Base-by-base conservation (phyloP, 2,329 filamentous ascomycete species). In the Aureobasidium sp. region DNA sequence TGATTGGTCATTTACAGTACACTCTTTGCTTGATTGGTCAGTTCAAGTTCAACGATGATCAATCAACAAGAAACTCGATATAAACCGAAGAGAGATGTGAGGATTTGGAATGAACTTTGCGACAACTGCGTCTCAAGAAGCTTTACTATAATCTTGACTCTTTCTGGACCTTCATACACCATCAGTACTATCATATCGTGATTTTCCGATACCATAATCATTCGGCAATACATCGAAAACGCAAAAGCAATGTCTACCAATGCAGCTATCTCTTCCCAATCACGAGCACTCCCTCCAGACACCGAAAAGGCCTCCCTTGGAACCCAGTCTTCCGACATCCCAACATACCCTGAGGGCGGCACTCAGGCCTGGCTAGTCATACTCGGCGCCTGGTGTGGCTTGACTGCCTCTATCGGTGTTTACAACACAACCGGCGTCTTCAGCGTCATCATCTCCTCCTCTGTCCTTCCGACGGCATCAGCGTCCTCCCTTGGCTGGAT, bases 401-500 rank as follows among this genome's bases (percentile, higher is more conserved):
- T 96, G 64, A 80, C 90, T 66, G 86, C 88, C 10, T 83, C 85
- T 2, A 84, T 96, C 62, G 91, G 91, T 0, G 78, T 93, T 68
- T 86, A 95, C 82, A 92, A 92, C 74, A 86, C 84, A 64, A 81
- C 92, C 58, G 90, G 87, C n/a, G 87, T 87, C 0, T 89, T 94
- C 74, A 88, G 95, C 77, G 83, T 88, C 2, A 94, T 95, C 72
- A 79, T 94, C 50, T 80, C 85, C 34, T 83, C 77, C 29, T 80
- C 96, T 71, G 90, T 96, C 71, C 81, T 97, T 10, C 78, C 79
- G 17, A 76, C 78, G 34, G 86, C 91, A 71, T 84, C 78, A 64
- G 84, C 88, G 63, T 85, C 87, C 34, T 85, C 83, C 4, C 85
- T 93, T 37, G 90, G 90, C 13, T 96, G 91, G 91, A 90, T 96